phyloP scores from a whole-genome alignment of 1,284 basidiomycete genomes.

The Ganoderma leucocontextum region DNA sequence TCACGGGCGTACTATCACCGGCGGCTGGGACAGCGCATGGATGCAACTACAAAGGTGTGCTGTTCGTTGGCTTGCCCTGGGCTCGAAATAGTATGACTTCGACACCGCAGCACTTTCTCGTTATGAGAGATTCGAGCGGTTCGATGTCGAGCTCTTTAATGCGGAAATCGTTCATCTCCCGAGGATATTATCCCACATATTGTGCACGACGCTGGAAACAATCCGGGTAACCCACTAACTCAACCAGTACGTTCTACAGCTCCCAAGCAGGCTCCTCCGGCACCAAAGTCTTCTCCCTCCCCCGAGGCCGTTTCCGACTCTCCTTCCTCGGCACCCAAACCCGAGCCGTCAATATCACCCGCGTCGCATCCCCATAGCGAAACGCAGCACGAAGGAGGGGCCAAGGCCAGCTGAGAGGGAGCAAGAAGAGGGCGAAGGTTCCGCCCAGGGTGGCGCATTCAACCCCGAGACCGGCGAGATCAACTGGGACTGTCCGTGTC shows the following conservation, averaged over 20 bases:
- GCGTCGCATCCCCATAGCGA: constrained; percentile 19
- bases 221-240: too few relatives aligned
- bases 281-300: constrained; percentile 25
- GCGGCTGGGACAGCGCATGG: too few relatives aligned
- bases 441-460: constrained; percentile 60
- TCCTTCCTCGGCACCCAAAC: constrained; percentile 20
- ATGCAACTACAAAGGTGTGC: too few relatives aligned
- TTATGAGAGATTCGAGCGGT: too few relatives aligned
- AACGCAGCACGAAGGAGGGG: constrained; percentile 15
- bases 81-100: too few relatives aligned
- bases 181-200: too few relatives aligned
- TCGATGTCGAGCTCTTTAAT: too few relatives aligned
- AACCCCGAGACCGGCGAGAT: constrained; percentile 98
- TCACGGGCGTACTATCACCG: too few relatives aligned
- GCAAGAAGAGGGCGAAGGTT: constrained; percentile 41
- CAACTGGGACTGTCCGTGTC: constrained; percentile 98
- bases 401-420: constrained; percentile 35
- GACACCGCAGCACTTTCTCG: too few relatives aligned
- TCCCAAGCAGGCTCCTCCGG: constrained; percentile 32
- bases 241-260: constrained; percentile 9
- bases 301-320: constrained; percentile 26
- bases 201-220: too few relatives aligned
- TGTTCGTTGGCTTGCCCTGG: too few relatives aligned
- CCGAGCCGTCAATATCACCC: constrained; percentile 26
- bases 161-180: too few relatives aligned